A percentile compares a stretch with the other conserved stretches of the same genome.
phyloP scores from a whole-genome alignment of 1,284 basidiomycete genomes.

The Ceratobasidium sp. region DNA sequence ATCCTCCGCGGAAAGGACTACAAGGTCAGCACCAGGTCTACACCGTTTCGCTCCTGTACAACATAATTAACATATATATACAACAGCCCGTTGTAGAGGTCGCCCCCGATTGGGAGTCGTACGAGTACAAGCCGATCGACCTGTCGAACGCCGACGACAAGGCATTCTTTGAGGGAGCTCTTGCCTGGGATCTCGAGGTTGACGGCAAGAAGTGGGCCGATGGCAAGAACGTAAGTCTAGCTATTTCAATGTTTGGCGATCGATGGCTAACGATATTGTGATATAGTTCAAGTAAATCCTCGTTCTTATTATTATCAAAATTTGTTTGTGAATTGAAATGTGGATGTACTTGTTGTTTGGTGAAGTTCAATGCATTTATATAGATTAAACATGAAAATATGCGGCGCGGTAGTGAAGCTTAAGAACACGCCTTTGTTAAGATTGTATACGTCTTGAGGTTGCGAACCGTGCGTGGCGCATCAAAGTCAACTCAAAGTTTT shows the following conservation, averaged over 20 bases:
- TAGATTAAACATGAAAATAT: too few species aligned
- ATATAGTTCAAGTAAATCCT: slow-evolving; percentile 40
- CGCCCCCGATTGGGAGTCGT: slow-evolving; percentile 94
- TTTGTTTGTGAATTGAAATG: too few species aligned
- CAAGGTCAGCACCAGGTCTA: slow-evolving; percentile 43
- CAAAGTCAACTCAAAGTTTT: too few species aligned
- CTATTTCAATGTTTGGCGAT: too few species aligned
- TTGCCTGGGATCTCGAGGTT: slow-evolving; percentile 89
- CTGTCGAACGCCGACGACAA: slow-evolving; percentile 73
- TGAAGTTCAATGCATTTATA: too few species aligned
- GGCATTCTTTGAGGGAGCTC: slow-evolving; percentile 85
- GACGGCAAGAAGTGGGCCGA: slow-evolving; percentile 87
- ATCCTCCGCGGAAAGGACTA: slow-evolving; percentile 75
- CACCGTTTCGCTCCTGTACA: slow-evolving; percentile 40
- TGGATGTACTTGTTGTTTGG: too few species aligned
- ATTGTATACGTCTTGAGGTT: too few species aligned
- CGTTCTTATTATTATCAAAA: too few species aligned
- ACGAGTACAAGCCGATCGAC: slow-evolving; percentile 75
- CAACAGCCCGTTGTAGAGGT: slow-evolving; percentile 73
- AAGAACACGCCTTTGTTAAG: too few species aligned
- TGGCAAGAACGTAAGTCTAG: slow-evolving; percentile 76
- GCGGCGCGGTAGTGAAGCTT: too few species aligned
- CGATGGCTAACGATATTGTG: background rate
- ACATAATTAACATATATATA: slow-evolving; percentile 39
- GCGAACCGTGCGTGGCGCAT: too few species aligned